These are phyloP conservation scores for Funneliformis caledonium DNA, from an alignment of 371 early-diverging fungal species.

Conservation along the genomic window DNA sequence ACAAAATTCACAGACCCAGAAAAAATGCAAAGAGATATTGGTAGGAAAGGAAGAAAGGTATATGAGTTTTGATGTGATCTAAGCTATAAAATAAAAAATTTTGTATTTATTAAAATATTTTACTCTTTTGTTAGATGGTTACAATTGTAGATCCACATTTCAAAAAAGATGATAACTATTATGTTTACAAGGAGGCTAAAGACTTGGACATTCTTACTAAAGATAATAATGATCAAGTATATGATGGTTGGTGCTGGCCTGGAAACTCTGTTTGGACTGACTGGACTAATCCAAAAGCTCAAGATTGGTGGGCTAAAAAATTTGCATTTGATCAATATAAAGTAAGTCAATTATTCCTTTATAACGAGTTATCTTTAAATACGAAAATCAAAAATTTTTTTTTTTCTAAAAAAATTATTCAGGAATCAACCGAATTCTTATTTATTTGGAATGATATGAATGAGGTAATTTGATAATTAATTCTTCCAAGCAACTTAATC, in stretches of 20 bases:
- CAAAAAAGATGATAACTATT: slow-evolving; percentile 80
- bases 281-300: slow-evolving; percentile 78
- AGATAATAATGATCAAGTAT: slow-evolving; percentile 68
- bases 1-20: slow-evolving; percentile 87
- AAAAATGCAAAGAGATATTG: slow-evolving; percentile 83
- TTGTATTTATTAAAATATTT: not conserved
- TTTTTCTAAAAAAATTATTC: not conserved
- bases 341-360: slow-evolving; percentile 9
- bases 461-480: slow-evolving; percentile 54
- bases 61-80: not conserved
- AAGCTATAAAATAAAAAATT: not conserved
- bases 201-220: slow-evolving; percentile 80
- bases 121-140: slow-evolving; percentile 66
- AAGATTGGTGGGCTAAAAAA: slow-evolving; percentile 81
- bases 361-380: not conserved
- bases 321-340: slow-evolving; percentile 73
- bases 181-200: slow-evolving; percentile 78
- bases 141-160: slow-evolving; percentile 97
- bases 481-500: slow-evolving; percentile 2
- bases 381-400: not conserved
- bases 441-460: slow-evolving; percentile 97
- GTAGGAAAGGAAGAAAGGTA: slow-evolving; percentile 78
- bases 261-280: slow-evolving; percentile 87
- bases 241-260: slow-evolving; percentile 95
- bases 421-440: slow-evolving; percentile 72